These are phyloP conservation scores for Termitomyces heimii DNA, from an alignment of 768 basidiomycete genomes.

Conservation along the genomic window DNA sequence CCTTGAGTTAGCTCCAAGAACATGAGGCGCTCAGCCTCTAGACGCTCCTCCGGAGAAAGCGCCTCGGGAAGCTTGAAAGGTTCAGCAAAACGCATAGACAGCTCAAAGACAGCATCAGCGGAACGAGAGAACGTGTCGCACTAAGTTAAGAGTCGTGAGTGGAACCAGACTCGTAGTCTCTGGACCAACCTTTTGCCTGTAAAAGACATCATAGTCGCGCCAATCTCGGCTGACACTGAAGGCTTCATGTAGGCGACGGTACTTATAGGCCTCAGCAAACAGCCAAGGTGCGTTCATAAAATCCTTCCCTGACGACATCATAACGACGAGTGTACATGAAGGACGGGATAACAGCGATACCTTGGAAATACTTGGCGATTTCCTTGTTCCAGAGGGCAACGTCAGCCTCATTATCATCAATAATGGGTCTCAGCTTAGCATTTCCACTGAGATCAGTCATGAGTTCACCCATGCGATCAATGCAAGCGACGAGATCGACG, in stretches of 20 bases:
- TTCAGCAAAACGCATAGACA: constrained; percentile 87
- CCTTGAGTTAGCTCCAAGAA: constrained; percentile 93
- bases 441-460: constrained; percentile 86
- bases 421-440: constrained; percentile 77
- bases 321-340: neutral
- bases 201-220: constrained; percentile 91
- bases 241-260: constrained; percentile 86
- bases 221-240: constrained; percentile 90
- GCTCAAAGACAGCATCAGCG: constrained; percentile 85
- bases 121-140: constrained; percentile 97
- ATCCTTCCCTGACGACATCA: constrained; percentile 53
- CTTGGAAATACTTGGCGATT: constrained; percentile 91
- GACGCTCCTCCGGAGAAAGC: constrained; percentile 45
- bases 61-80: constrained; percentile 63
- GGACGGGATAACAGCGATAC: constrained; percentile 26
- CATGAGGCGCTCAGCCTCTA: constrained; percentile 76
- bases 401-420: constrained; percentile 89
- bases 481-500: constrained; percentile 78
- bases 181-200: constrained; percentile 73
- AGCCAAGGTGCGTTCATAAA: constrained; percentile 97
- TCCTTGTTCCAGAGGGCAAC: constrained; percentile 97
- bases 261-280: constrained; percentile 94
- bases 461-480: constrained; percentile 85
- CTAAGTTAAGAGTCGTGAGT: constrained; percentile 26
- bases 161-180: neutral